Evolutionary conservation across 495 filamentous ascomycete species (phyloP), one percentile per base, ranked within the genome.

Genomic region (Podospora fimiseda): DNA sequence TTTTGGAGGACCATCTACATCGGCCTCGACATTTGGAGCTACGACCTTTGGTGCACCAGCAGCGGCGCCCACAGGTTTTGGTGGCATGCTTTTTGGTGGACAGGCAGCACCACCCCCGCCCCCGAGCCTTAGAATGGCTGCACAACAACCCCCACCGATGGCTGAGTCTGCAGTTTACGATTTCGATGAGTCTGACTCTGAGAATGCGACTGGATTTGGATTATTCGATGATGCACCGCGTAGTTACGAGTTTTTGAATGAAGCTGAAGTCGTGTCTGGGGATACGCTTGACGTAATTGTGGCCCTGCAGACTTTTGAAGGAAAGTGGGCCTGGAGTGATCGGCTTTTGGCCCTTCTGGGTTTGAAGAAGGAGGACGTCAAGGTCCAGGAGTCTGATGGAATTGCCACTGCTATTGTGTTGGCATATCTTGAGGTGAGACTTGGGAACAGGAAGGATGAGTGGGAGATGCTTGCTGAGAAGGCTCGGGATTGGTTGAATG

Each of bases 391-490:
- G 33, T 43, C 49, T 13, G 52, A 60, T 4, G 37, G 59, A 9
- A 51, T 73, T 21, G 73, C 75, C 3, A 85, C 83, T 6, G 60
- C 74, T 13, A 48, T 81, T 37, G 79, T 71, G 8, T 48, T 83
- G 42, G 71, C 59, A 4, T 82, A 62, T 50, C 61, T 86, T 30
- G 68, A 77, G 59, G 53, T 41, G 23, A 72, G 67, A 51, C 45
- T 79, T 43, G 50, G 3, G 0, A 64, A 50, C 4, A 60, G 71
- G 44, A 61, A 66, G 62, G 75, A 74, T n/a, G 62, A 68, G 19
- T 84, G 81, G 82, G 78, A 80, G 58, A 66, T 84, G 65, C 21
- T 80, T 52, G 75, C 66, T 5, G 70, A 72, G 20, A 81, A 80
- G 64, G 78, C 74, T 1, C 62, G 24, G 55, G 59, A 23, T 15